Conservation (phyloP, 148 eudicot genomes). For the Tetragonia tetragonoides region DNA sequence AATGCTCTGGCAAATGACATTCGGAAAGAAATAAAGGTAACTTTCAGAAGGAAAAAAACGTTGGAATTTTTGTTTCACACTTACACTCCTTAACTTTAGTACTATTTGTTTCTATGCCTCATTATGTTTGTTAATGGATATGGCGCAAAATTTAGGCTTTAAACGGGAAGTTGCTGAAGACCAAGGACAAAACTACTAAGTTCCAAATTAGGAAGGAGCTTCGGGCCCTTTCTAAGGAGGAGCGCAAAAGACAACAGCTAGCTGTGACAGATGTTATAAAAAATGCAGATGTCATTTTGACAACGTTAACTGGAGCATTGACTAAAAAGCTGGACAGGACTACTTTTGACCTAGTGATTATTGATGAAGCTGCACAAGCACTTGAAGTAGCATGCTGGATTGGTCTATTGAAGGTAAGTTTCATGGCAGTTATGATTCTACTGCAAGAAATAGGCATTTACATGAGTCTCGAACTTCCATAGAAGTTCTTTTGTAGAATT, state of each 20-base stretch:
- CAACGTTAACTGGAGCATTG: slow-evolving; percentile 90
- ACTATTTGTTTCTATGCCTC: neutral
- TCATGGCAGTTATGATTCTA: neutral
- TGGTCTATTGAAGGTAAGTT: slow-evolving; percentile 78
- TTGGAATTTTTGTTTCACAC: neutral
- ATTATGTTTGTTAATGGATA: slow-evolving; percentile 18
- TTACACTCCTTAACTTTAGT: neutral
- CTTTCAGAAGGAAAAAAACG: neutral
- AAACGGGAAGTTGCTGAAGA: slow-evolving; percentile 82
- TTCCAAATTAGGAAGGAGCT: slow-evolving; percentile 89
- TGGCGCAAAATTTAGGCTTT: slow-evolving; percentile 53
- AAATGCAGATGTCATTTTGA: slow-evolving; percentile 78
- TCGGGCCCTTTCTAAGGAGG: slow-evolving; percentile 80
- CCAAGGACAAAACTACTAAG: slow-evolving; percentile 80
- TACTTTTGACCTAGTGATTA: slow-evolving; percentile 83
- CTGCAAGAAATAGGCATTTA: neutral
- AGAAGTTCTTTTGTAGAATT: neutral
- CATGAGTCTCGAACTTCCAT: neutral
- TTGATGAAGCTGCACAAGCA: slow-evolving; percentile 99
- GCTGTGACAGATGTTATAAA: slow-evolving; percentile 93
- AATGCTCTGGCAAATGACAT: slow-evolving; percentile 86
- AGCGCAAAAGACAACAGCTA: slow-evolving; percentile 93
- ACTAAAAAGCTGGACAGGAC: slow-evolving; percentile 61
- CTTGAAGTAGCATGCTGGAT: slow-evolving; percentile 98
- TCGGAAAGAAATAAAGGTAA: slow-evolving; percentile 91